Evolutionary conservation across 1,284 basidiomycete genomes (phyloP).

Genomic region (Acaromyces ingoldii): DNA sequence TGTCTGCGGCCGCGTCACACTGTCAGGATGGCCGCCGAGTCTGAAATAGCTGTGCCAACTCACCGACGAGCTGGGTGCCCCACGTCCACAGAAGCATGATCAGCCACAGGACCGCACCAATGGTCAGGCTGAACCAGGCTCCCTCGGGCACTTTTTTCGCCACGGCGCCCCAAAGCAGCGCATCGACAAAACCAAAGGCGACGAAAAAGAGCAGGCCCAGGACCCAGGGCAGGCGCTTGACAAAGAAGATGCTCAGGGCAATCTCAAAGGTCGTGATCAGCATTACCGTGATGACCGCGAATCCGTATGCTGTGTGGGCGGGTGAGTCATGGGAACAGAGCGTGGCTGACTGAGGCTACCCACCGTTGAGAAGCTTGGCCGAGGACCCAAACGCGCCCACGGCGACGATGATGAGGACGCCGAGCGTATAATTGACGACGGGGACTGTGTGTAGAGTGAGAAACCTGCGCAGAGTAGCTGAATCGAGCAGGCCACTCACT

Average conservation of each 20-base stretch:
- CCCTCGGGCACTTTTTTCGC: not conserved
- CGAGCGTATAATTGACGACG: not conserved
- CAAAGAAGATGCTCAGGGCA: slow-evolving; percentile 60
- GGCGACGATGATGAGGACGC: not conserved
- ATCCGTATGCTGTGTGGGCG: slow-evolving; percentile 52
- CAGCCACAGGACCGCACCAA: not conserved
- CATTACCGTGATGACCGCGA: slow-evolving; percentile 64
- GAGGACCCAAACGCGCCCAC: not conserved
- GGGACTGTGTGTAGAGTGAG: too few species aligned
- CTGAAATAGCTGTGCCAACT: too few species aligned
- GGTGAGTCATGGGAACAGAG: not conserved
- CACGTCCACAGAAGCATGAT: not conserved
- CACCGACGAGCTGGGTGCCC: not conserved
- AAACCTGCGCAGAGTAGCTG: too few species aligned
- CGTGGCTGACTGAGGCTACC: too few species aligned
- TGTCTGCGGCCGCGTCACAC: too few species aligned
- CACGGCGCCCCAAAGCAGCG: not conserved
- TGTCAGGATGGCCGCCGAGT: too few species aligned
- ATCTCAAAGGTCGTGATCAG: slow-evolving; percentile 61
- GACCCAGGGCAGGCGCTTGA: slow-evolving; percentile 53
- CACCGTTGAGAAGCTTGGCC: not conserved
- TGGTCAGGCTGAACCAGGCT: not conserved
- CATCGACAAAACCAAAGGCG: not conserved
- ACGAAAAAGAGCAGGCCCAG: not conserved
- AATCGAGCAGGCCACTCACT: too few species aligned